Evolutionary conservation across 148 eudicot genomes (phyloP).

Genomic region (Arbutus unedo): DNA sequence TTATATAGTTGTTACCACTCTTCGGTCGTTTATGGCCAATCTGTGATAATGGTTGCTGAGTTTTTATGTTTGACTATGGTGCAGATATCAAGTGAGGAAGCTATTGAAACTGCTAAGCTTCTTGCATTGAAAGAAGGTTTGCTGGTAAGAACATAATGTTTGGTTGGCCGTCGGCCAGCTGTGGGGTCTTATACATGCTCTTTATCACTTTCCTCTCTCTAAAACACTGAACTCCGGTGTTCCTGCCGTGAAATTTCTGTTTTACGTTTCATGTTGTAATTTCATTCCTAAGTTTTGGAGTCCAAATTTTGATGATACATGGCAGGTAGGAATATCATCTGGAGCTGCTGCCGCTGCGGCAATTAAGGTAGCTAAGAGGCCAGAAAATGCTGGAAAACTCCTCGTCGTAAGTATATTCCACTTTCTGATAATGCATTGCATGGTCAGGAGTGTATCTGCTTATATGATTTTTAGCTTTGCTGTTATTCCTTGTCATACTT

Average conservation of each 20-base stretch:
- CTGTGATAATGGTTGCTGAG: neutral
- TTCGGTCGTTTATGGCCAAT: neutral
- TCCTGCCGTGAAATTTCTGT: too few relatives aligned
- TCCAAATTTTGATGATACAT: neutral
- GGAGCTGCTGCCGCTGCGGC: conserved; percentile 96
- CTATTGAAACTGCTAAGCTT: conserved; percentile 58
- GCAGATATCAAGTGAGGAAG: conserved; percentile 53
- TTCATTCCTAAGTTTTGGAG: neutral
- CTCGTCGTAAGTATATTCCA: conserved; percentile 64
- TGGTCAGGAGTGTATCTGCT: neutral
- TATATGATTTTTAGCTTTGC: neutral
- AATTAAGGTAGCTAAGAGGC: conserved; percentile 72
- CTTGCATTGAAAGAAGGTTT: conserved; percentile 69
- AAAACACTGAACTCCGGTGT: neutral
- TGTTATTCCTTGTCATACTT: neutral
- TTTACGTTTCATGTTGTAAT: neutral
- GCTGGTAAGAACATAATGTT: conserved; percentile 40
- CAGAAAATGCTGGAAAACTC: conserved; percentile 88
- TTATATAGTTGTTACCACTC: too few relatives aligned
- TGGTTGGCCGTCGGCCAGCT: too few relatives aligned
- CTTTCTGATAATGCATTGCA: neutral
- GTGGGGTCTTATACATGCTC: neutral
- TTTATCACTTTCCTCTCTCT: neutral
- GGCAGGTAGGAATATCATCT: conserved; percentile 88
- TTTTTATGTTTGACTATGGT: neutral